Evolutionary conservation across 495 filamentous ascomycete genomes (phyloP).

Genomic region (Penicillium antarcticum): DNA sequence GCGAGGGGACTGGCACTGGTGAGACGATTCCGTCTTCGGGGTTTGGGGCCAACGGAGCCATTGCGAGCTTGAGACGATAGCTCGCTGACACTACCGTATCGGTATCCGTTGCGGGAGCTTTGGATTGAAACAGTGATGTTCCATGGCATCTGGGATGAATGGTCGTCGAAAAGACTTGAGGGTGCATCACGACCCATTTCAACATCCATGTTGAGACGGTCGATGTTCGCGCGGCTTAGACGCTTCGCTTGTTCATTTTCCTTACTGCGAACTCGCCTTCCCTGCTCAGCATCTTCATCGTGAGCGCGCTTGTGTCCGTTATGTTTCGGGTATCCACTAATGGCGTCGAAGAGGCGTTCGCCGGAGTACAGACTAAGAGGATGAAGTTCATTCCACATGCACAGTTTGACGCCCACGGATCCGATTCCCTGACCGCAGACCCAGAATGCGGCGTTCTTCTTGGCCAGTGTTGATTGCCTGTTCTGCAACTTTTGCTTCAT

Average conservation of each 20-base stretch:
- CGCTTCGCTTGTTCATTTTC: conserved; percentile 33
- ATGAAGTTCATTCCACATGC: conserved; percentile 29
- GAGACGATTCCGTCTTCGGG: conserved; percentile 42
- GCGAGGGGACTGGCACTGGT: conserved; percentile 60
- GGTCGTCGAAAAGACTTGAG: conserved; percentile 53
- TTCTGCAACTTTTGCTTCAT: conserved; percentile 40
- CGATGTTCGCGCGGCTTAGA: conserved; percentile 22
- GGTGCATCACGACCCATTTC: conserved; percentile 62
- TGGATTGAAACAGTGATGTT: conserved; percentile 60
- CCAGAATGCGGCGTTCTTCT: conserved; percentile 54
- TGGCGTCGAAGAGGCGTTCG: conserved; percentile 41
- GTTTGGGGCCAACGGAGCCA: conserved; percentile 16
- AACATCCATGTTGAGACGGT: conserved; percentile 32
- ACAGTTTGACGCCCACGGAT: conserved; percentile 51
- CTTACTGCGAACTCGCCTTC: conserved; percentile 44
- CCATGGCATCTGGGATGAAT: conserved; percentile 66
- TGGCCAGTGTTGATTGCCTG: conserved; percentile 40
- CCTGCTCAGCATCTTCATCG: conserved; percentile 30
- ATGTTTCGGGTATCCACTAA: conserved; percentile 30
- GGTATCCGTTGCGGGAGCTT: conserved; percentile 50
- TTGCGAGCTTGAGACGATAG: conserved; percentile 47
- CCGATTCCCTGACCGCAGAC: conserved; percentile 54
- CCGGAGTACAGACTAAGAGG: conserved; percentile 57
- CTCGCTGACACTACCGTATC: conserved; percentile 52
- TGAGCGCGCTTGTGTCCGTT: conserved; percentile 40